Evolutionary conservation across 2,329 filamentous ascomycete species (phyloP).

Genomic region (Juglanconis oblonga): DNA sequence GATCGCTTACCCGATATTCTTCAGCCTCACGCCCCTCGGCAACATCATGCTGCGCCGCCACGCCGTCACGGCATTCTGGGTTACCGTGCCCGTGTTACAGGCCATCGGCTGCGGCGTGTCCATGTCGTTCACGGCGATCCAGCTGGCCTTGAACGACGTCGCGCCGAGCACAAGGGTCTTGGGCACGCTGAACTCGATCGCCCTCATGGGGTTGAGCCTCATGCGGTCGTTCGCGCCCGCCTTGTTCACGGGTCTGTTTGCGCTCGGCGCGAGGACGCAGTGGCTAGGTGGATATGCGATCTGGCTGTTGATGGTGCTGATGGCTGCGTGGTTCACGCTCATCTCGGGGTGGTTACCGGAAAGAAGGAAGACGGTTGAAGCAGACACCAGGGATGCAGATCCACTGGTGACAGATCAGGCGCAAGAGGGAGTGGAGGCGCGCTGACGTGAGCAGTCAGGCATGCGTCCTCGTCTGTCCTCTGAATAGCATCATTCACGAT

Average conservation of each 20-base stretch:
- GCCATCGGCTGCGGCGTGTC: conserved; percentile 60
- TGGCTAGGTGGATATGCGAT: conserved; percentile 63
- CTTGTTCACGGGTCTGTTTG: conserved; percentile 64
- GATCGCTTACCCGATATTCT: conserved; percentile 61
- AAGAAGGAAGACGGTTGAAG: conserved; percentile 21
- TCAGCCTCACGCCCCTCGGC: conserved; percentile 49
- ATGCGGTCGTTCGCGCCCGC: conserved; percentile 66
- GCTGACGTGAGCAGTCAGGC: no score
- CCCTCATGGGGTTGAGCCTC: conserved; percentile 58
- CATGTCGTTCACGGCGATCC: conserved; percentile 69
- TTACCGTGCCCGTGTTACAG: conserved; percentile 40
- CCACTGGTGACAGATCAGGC: neutral
- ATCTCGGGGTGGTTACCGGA: conserved; percentile 34
- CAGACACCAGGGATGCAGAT: neutral
- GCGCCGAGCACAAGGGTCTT: conserved; percentile 62
- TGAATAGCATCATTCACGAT: no score
- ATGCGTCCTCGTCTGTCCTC: no score
- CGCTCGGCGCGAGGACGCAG: conserved; percentile 60
- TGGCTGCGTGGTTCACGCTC: conserved; percentile 32
- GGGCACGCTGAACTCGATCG: conserved; percentile 69
- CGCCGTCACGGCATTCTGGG: conserved; percentile 53
- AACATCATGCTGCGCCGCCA: conserved; percentile 53
- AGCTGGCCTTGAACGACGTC: conserved; percentile 73
- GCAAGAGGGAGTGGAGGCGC: neutral
- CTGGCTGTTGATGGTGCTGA: conserved; percentile 55